phyloP scores from a whole-genome alignment of 495 filamentous ascomycete genomes.

The Penicillium alfredii region DNA sequence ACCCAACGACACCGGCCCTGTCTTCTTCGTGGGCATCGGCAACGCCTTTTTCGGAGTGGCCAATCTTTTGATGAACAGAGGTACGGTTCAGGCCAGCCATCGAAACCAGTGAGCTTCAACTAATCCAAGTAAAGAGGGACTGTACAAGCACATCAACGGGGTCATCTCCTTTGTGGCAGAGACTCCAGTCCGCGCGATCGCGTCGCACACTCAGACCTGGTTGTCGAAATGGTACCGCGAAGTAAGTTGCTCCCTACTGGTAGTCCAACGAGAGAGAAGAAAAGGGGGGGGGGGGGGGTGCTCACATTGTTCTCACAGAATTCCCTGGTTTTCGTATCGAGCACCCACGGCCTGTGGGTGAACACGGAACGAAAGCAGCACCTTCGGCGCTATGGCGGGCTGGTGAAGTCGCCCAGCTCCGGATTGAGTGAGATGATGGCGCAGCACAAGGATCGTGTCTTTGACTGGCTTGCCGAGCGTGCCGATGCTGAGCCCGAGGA shows the following conservation, averaged over 20 bases:
- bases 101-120: constrained; percentile 5
- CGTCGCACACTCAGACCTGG: constrained; percentile 55
- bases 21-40: constrained; percentile 82
- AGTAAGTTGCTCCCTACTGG: constrained; percentile 26
- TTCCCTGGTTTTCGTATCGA: constrained; percentile 66
- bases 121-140: constrained; percentile 32
- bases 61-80: constrained; percentile 60
- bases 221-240: constrained; percentile 67
- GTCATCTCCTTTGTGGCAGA: constrained; percentile 49
- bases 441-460: constrained; percentile 51
- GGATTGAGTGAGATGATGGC: constrained; percentile 61
- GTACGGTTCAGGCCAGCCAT: constrained; percentile 30
- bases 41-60: constrained; percentile 65
- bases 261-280: too few relatives aligned
- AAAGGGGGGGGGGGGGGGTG: too few relatives aligned
- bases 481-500: constrained; percentile 32
- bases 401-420: constrained; percentile 47
- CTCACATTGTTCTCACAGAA: constrained; percentile 31
- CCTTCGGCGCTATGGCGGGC: constrained; percentile 61
- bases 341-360: constrained; percentile 66
- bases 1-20: constrained; percentile 56
- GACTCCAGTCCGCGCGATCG: constrained; percentile 51
- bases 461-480: constrained; percentile 47
- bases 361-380: too few relatives aligned
- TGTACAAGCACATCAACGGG: constrained; percentile 50